These are phyloP conservation scores for Globisporangium megalacanthum DNA, from an alignment of 352 stramenopile species.

Conservation along the genomic window DNA sequence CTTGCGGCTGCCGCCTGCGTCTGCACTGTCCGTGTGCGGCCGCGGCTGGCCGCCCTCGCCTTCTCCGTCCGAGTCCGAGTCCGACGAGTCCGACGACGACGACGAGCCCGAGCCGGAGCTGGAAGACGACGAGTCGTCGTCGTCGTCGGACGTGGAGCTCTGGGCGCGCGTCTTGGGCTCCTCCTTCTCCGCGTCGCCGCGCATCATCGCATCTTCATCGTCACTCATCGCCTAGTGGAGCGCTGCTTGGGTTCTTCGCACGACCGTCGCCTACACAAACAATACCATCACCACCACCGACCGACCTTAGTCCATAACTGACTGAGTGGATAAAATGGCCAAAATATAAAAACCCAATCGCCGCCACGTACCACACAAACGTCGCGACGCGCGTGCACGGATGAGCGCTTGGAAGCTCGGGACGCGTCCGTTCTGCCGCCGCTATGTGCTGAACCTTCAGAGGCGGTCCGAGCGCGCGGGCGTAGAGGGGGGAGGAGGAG, in stretches of 20 bases:
- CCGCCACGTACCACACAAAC: background rate
- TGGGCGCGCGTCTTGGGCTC: slow-evolving; percentile 18
- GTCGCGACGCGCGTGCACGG: background rate
- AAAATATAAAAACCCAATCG: background rate
- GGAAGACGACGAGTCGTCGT: slow-evolving; percentile 71
- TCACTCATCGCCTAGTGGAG: slow-evolving; percentile 20
- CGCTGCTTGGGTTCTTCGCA: background rate
- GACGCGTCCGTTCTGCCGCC: no score
- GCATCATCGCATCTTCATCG: slow-evolving; percentile 13
- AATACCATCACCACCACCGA: background rate
- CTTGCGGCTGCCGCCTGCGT: slow-evolving; percentile 20
- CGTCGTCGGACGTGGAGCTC: slow-evolving; percentile 69
- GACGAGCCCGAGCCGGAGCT: slow-evolving; percentile 59
- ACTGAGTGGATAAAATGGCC: background rate
- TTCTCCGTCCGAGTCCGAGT: slow-evolving; percentile 69
- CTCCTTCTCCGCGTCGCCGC: slow-evolving; percentile 11
- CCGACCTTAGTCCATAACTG: background rate
- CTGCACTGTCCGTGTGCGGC: slow-evolving; percentile 9
- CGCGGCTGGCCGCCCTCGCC: slow-evolving; percentile 19
- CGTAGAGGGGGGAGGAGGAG: no score
- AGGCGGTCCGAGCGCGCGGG: no score
- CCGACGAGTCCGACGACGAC: slow-evolving; percentile 69
- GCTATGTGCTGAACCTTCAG: no score
- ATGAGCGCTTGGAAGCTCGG: background rate
- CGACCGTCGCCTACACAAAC: no score